Percentiles rank a stretch among this genome's conserved stretches.
Conservation (phyloP, 106 monocot genomes). For the Apostasia shenzhenica region DNA sequence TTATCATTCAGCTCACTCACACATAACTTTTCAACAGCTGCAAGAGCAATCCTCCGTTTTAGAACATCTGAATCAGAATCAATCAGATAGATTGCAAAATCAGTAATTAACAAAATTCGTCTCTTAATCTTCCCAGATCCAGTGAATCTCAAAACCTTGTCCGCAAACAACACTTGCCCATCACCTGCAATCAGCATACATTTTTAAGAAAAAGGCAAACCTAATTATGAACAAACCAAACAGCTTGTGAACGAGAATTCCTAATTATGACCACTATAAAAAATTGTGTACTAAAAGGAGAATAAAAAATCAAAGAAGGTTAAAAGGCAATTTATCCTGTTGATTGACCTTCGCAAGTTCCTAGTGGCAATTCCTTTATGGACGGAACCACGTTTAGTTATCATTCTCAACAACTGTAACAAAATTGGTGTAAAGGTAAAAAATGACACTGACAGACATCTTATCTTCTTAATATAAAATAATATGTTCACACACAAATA, state of each 20-base stretch:
- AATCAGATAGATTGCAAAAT: slow-evolving; percentile 79
- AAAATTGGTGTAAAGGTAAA: too few species aligned
- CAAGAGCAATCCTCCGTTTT: slow-evolving; percentile 76
- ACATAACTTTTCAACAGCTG: slow-evolving; percentile 66
- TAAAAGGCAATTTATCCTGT: too few species aligned
- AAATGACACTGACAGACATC: too few species aligned
- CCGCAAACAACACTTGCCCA: slow-evolving; percentile 77
- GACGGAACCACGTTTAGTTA: too few species aligned
- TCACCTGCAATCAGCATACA: slow-evolving; percentile 50
- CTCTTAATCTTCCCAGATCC: slow-evolving; percentile 89
- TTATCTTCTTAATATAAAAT: too few species aligned
- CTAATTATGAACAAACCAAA: not conserved
- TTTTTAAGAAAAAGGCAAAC: not conserved
- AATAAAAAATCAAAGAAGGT: too few species aligned
- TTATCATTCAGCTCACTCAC: slow-evolving; percentile 77
- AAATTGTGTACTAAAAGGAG: too few species aligned
- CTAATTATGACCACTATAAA: too few species aligned
- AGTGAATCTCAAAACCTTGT: slow-evolving; percentile 79
- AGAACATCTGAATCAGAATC: slow-evolving; percentile 69
- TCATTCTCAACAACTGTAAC: too few species aligned
- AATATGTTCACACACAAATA: too few species aligned
- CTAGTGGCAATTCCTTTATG: too few species aligned
- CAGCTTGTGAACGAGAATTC: not conserved
- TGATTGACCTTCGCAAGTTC: too few species aligned
- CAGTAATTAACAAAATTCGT: slow-evolving; percentile 73